Base-by-base conservation (phyloP, 257 asterid genomes). In the Jacaranda mimosifolia region DNA sequence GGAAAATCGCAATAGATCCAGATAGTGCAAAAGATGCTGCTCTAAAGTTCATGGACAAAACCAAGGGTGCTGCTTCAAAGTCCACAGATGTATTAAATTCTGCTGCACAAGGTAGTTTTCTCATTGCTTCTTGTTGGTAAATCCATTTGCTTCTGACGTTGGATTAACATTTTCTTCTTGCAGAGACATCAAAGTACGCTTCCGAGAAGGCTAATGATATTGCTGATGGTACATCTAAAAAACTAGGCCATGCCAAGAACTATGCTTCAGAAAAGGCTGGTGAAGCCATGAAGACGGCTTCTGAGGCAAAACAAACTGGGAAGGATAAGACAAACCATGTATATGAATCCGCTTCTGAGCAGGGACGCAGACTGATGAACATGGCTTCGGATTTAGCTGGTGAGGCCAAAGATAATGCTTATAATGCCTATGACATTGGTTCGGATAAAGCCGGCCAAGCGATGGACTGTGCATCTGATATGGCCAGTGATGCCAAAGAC, bases 121-220 rank as follows among this genome's bases (percentile, higher is more conserved):
- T 52, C 12, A 36, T 10, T 6, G 4, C 11, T 40, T 3, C 8
- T 13, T 36, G 1, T 15, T 32, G 57, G 15, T 26, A 5, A 60
- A 60, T 19, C 13, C 19, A 21, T 13, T 26, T 4, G 55, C 8
- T 39, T 58, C 17, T 17, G 18, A 9, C 9, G 5, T 11, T 1
- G 35, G 5, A 17, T 56, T 15, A 18, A 6, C 9, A 3, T 49
- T 5, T 13, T 68, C 52, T 56, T 43, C 8, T 55, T 72, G 62
- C 85, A 91, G 97, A 81, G 76, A 74, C 92, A 4, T 81, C 90
- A 19, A 85, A 70, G 60, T 79, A 74, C 46, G 89, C 91, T 38
- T 84, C 90, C 39, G 80, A 83, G 26, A 85, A 84, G 84, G 93
- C 78, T 5, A 76, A 58, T 32, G 83, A 87, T 9, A 18, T 77